A percentile compares a stretch with the other conserved stretches of the same genome.
Evolutionary conservation across 2,329 filamentous ascomycete genomes (phyloP).

Genomic region (Penicillium decumbens): DNA sequence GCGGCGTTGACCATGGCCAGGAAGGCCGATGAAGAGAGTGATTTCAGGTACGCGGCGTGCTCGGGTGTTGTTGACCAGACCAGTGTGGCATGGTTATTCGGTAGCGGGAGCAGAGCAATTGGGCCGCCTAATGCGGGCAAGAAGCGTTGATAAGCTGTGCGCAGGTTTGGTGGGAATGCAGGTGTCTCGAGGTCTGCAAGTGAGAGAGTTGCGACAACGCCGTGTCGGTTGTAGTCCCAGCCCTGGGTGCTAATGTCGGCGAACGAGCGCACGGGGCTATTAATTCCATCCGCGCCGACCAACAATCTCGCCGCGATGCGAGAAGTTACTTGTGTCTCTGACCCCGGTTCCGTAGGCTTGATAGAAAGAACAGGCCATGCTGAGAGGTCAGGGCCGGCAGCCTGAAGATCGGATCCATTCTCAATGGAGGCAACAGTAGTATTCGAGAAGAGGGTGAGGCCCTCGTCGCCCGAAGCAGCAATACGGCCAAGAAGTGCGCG

Average conservation of each 20-base stretch:
- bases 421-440: slow-evolving; percentile 75
- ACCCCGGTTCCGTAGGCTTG: slow-evolving; percentile 46
- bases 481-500: slow-evolving; percentile 70
- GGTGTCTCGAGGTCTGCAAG: slow-evolving; percentile 50
- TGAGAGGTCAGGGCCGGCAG: slow-evolving; percentile 67
- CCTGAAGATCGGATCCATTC: slow-evolving; percentile 60
- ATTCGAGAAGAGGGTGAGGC: slow-evolving; percentile 66
- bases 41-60: slow-evolving; percentile 74
- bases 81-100: slow-evolving; percentile 73
- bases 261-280: slow-evolving; percentile 86
- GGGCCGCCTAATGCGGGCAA: slow-evolving; percentile 74
- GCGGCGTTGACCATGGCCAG: slow-evolving; percentile 86
- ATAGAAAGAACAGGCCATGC: slow-evolving; percentile 84
- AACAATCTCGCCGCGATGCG: slow-evolving; percentile 75
- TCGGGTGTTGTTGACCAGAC: slow-evolving; percentile 92
- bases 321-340: slow-evolving; percentile 34
- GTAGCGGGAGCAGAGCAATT: slow-evolving; percentile 84
- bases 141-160: slow-evolving; percentile 91
- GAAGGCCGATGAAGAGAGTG: slow-evolving; percentile 67
- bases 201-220: slow-evolving; percentile 82
- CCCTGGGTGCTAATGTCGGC: slow-evolving; percentile 79
- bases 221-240: slow-evolving; percentile 90
- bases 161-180: slow-evolving; percentile 43
- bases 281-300: slow-evolving; percentile 89
- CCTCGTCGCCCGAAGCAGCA: slow-evolving; percentile 57